phyloP scores from a whole-genome alignment of 2,329 filamentous ascomycete species.

The Cytospora schulzeri region DNA sequence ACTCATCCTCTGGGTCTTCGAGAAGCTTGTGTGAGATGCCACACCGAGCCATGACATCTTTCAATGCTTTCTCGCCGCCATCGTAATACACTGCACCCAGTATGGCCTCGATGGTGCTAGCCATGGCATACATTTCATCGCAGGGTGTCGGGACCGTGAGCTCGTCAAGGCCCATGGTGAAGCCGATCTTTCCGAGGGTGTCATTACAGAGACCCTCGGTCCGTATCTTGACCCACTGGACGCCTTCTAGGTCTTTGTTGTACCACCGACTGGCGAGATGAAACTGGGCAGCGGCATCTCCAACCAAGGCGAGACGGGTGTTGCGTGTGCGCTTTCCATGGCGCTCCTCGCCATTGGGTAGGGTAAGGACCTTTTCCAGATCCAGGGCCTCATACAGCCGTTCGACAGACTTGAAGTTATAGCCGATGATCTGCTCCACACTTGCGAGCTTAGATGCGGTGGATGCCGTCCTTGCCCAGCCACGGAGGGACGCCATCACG shows the following conservation, averaged over 20 bases:
- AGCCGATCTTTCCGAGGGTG: neutral
- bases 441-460: slow-evolving; percentile 19
- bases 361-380: neutral
- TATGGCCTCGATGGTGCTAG: slow-evolving; percentile 20
- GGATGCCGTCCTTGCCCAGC: slow-evolving; percentile 5
- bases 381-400: slow-evolving; percentile 36
- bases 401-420: slow-evolving; percentile 34
- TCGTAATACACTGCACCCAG: slow-evolving; percentile 21
- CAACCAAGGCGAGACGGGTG: slow-evolving; percentile 21
- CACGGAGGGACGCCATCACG: slow-evolving; percentile 10
- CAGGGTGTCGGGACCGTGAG: slow-evolving; percentile 3
- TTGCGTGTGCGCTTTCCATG: neutral
- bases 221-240: neutral
- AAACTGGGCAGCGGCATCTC: slow-evolving; percentile 4
- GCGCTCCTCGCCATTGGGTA: neutral
- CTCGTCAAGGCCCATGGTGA: slow-evolving; percentile 7
- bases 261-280: slow-evolving; percentile 15
- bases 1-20: neutral
- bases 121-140: neutral
- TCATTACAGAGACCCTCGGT: neutral
- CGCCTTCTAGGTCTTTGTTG: neutral
- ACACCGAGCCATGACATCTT: slow-evolving; percentile 1
- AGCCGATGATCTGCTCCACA: slow-evolving; percentile 24
- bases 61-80: neutral
- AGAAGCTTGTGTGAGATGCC: slow-evolving; percentile 8